Evolutionary conservation across 345 rosid species (phyloP).

Genomic region (Gossypium thurberi): DNA sequence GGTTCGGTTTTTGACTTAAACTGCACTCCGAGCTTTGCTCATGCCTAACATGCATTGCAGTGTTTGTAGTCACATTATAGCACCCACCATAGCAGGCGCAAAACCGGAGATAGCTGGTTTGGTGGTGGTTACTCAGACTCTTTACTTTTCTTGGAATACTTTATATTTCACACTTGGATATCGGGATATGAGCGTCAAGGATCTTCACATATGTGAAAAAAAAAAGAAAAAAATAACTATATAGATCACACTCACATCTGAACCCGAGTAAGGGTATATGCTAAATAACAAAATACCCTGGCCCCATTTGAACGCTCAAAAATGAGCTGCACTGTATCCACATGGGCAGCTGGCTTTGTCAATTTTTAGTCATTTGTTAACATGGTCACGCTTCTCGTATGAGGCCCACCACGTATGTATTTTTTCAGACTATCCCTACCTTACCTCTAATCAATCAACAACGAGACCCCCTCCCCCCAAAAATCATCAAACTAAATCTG

Average conservation of each 20-base stretch:
- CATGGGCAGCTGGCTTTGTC: not conserved
- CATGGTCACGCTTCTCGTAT: not conserved
- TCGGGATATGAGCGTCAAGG: no score
- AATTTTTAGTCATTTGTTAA: not conserved
- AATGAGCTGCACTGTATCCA: not conserved
- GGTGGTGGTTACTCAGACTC: not conserved
- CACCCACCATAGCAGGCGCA: not conserved
- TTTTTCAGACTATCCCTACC: not conserved
- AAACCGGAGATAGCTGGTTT: not conserved
- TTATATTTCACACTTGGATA: no score
- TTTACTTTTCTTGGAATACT: not conserved
- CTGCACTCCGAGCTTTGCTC: not conserved
- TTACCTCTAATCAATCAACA: not conserved
- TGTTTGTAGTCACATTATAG: not conserved
- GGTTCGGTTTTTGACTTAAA: not conserved
- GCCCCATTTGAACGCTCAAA: not conserved
- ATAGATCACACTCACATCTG: no score
- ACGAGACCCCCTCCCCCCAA: not conserved
- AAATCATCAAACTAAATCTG: not conserved
- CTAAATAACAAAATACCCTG: not conserved
- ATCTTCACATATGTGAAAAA: no score
- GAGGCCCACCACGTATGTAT: not conserved
- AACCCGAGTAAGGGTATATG: not conserved
- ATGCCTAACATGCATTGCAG: not conserved
- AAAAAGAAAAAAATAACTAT: accelerated